Percentiles rank a stretch among this genome's conserved stretches.
Conservation (phyloP, 345 rosid species). For the Rhodomyrtus tomentosa region DNA sequence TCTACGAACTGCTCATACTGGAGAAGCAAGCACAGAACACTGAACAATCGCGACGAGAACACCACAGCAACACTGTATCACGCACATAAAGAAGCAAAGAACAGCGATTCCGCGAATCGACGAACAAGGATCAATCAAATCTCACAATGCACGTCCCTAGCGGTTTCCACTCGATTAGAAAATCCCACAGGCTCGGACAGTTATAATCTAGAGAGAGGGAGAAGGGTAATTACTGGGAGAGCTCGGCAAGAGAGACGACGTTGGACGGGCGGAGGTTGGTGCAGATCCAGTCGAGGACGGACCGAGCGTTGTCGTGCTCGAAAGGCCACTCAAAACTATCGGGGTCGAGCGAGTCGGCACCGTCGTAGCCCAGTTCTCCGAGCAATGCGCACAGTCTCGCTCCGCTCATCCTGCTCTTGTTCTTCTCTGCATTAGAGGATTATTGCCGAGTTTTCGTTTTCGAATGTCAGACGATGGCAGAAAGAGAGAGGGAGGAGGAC, state of each 20-base stretch:
- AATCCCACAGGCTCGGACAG: not conserved
- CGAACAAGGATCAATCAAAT: not conserved
- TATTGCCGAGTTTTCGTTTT: not conserved
- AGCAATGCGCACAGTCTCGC: constrained; percentile 63
- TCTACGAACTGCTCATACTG: constrained; percentile 63
- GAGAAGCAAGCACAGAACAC: constrained; percentile 1
- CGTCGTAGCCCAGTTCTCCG: constrained; percentile 72
- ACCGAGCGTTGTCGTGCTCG: constrained; percentile 87
- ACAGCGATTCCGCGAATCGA: not conserved
- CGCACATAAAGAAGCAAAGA: not conserved
- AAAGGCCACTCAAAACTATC: constrained; percentile 99
- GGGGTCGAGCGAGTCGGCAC: constrained; percentile 63
- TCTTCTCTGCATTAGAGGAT: not conserved
- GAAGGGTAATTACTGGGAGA: constrained; percentile 41
- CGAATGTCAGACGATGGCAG: no score
- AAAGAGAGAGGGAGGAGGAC: no score
- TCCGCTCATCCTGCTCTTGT: constrained; percentile 46
- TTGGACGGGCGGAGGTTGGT: constrained; percentile 92
- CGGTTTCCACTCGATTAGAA: not conserved
- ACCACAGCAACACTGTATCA: not conserved
- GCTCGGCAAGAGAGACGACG: constrained; percentile 83
- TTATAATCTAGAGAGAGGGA: not conserved
- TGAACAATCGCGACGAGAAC: not conserved
- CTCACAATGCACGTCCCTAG: not conserved
- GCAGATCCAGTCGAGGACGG: constrained; percentile 96